Percentiles rank a stretch among this genome's conserved stretches.
Evolutionary conservation across 352 stramenopile genomes (phyloP).

Genomic region (Nothophytophthora sp.): DNA sequence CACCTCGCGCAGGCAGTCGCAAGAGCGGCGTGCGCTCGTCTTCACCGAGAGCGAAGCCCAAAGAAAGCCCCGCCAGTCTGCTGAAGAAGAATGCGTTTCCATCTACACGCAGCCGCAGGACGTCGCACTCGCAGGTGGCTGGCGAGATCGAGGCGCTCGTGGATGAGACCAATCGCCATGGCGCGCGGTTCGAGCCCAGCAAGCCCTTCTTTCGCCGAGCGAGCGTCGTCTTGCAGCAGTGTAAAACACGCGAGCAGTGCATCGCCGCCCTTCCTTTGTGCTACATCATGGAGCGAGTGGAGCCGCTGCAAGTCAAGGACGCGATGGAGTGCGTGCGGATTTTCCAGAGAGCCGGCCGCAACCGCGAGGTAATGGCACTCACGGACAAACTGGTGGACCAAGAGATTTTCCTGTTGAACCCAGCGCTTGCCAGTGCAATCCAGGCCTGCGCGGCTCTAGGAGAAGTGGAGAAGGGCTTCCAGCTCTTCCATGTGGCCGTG

Average conservation of each 20-base stretch:
- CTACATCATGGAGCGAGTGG: conserved; percentile 38
- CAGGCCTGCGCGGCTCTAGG: conserved; percentile 54
- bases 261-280: conserved; percentile 61
- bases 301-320: conserved; percentile 37
- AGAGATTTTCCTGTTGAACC: conserved; percentile 71
- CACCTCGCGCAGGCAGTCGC: background rate
- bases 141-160: conserved; percentile 44
- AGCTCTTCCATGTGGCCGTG: conserved; percentile 57
- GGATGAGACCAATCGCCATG: conserved; percentile 26
- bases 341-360: conserved; percentile 52
- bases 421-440: conserved; percentile 57
- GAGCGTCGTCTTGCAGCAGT: conserved; percentile 43
- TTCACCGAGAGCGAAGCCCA: too few species aligned
- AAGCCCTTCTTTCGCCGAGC: conserved; percentile 53
- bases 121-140: conserved; percentile 18
- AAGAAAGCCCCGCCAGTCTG: conserved; percentile 1
- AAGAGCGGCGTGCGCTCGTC: too few species aligned
- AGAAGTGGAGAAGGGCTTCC: conserved; percentile 55
- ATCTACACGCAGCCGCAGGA: conserved; percentile 2
- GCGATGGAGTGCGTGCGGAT: conserved; percentile 66
- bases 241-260: conserved; percentile 55
- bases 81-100: background rate
- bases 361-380: conserved; percentile 51
- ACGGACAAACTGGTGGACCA: conserved; percentile 52
- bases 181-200: conserved; percentile 30